Evolutionary conservation across 2,329 filamentous ascomycete genomes (phyloP).

Genomic region (Fusarium sp.): DNA sequence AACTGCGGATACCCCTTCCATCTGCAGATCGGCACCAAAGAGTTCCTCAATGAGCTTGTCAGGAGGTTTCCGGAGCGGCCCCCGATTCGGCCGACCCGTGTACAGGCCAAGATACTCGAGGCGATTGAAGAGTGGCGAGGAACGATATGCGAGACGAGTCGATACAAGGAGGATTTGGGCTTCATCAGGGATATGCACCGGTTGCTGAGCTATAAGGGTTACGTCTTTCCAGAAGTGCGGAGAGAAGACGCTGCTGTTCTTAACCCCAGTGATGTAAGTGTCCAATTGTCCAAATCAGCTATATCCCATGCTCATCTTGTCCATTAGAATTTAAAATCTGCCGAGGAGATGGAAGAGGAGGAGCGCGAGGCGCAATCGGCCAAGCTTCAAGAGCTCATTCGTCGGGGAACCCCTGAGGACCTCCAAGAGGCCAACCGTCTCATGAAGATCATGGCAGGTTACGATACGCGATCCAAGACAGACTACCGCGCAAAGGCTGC

Average conservation of each 20-base stretch:
- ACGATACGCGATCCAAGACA: constrained; percentile 93
- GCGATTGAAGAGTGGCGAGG: constrained; percentile 98
- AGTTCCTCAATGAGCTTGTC: constrained; percentile 98
- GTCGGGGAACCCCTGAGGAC: constrained; percentile 90
- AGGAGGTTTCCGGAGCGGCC: constrained; percentile 95
- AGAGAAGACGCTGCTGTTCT: constrained; percentile 95
- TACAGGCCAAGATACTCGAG: constrained; percentile 93
- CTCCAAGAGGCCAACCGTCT: constrained; percentile 96
- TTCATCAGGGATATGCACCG: constrained; percentile 99
- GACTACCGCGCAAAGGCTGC: constrained; percentile 98
- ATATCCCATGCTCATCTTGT: constrained; percentile 55
- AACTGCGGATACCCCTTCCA: constrained; percentile 99
- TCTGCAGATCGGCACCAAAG: constrained; percentile 97
- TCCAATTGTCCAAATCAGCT: neutral
- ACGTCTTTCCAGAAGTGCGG: constrained; percentile 92
- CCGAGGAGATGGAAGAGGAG: constrained; percentile 98
- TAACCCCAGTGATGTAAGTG: constrained; percentile 93
- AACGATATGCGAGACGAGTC: constrained; percentile 97
- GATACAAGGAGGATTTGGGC: constrained; percentile 96
- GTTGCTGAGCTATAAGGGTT: constrained; percentile 95
- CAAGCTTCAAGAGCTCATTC: constrained; percentile 97
- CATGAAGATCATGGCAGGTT: constrained; percentile 99
- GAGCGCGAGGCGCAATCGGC: constrained; percentile 94
- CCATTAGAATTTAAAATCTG: constrained; percentile 87
- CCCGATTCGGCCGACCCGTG: constrained; percentile 84